Evolutionary conservation across 2,329 filamentous ascomycete species (phyloP).

Genomic region (Plenodomus tracheiphilus): DNA sequence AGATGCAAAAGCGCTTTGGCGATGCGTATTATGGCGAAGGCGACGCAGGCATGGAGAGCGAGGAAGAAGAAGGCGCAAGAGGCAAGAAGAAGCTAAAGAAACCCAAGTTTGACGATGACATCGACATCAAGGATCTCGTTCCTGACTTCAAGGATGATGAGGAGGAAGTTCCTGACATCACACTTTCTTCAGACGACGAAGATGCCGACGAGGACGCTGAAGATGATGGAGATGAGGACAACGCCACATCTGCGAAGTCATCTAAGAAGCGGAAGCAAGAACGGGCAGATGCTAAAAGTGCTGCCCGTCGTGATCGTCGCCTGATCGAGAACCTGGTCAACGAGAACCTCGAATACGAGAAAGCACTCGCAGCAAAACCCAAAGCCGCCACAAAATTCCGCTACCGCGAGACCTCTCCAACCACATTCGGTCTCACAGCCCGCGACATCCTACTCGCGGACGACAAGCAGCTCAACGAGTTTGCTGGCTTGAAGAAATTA

Average conservation of each 20-base stretch:
- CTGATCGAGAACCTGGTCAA: slow-evolving; percentile 88
- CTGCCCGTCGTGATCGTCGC: slow-evolving; percentile 77
- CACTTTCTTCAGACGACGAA: slow-evolving; percentile 59
- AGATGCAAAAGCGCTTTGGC: slow-evolving; percentile 87
- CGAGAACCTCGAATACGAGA: slow-evolving; percentile 73
- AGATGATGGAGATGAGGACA: slow-evolving; percentile 49
- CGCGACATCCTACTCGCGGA: slow-evolving; percentile 90
- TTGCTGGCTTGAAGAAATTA: slow-evolving; percentile 91
- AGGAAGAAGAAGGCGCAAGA: slow-evolving; percentile 41
- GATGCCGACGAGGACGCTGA: slow-evolving; percentile 47
- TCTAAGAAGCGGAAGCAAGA: slow-evolving; percentile 53
- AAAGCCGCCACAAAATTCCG: slow-evolving; percentile 68
- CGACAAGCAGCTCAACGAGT: slow-evolving; percentile 85
- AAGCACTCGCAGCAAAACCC: slow-evolving; percentile 58
- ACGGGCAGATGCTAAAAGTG: slow-evolving; percentile 64
- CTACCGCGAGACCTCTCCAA: slow-evolving; percentile 92
- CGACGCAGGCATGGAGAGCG: slow-evolving; percentile 50
- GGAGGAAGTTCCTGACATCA: slow-evolving; percentile 73
- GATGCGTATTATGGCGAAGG: slow-evolving; percentile 83
- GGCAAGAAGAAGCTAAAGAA: slow-evolving; percentile 72
- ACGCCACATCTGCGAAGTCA: slow-evolving; percentile 45
- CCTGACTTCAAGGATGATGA: slow-evolving; percentile 79
- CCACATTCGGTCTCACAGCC: slow-evolving; percentile 84
- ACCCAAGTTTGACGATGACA: slow-evolving; percentile 93
- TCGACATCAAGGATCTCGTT: slow-evolving; percentile 90